Conservation (phyloP, 805 yeast species). For the Candida qinlingensis region DNA sequence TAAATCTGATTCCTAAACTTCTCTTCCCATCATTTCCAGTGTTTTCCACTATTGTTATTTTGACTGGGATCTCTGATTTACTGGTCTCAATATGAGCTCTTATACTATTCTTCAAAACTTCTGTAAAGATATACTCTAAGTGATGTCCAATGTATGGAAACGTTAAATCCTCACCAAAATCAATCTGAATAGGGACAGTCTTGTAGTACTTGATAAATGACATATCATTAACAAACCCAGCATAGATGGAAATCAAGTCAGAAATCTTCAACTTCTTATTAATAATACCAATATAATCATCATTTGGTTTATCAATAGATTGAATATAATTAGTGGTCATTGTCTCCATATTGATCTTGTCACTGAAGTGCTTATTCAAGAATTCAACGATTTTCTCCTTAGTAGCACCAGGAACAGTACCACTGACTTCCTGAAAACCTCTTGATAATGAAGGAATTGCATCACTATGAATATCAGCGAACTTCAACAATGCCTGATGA, state of each 20-base stretch:
- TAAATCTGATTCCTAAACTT: slow-evolving; percentile 59
- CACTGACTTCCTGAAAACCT: slow-evolving; percentile 69
- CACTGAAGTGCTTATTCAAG: slow-evolving; percentile 70
- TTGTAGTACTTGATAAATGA: slow-evolving; percentile 80
- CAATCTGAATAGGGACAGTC: slow-evolving; percentile 54
- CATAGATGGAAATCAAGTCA: slow-evolving; percentile 55
- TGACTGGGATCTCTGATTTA: slow-evolving; percentile 34
- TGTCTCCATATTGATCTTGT: slow-evolving; percentile 81
- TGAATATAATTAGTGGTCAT: slow-evolving; percentile 81
- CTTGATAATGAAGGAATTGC: slow-evolving; percentile 76
- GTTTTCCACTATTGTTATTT: slow-evolving; percentile 39
- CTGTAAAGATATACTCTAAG: slow-evolving; percentile 82
- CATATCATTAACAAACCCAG: slow-evolving; percentile 76
- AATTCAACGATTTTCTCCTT: slow-evolving; percentile 51
- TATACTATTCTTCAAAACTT: slow-evolving; percentile 79
- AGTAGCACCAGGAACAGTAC: slow-evolving; percentile 30
- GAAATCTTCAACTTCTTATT: slow-evolving; percentile 63
- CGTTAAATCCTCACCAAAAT: slow-evolving; percentile 47
- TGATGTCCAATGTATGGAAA: slow-evolving; percentile 87
- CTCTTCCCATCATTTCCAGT: slow-evolving; percentile 20
- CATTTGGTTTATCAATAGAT: slow-evolving; percentile 40
- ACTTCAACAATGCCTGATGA: slow-evolving; percentile 46
- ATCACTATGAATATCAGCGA: slow-evolving; percentile 76
- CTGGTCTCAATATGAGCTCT: slow-evolving; percentile 80
- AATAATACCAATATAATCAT: slow-evolving; percentile 58